phyloP scores from a whole-genome alignment of 306 rosid genomes.

The Cucumis sativus region DNA sequence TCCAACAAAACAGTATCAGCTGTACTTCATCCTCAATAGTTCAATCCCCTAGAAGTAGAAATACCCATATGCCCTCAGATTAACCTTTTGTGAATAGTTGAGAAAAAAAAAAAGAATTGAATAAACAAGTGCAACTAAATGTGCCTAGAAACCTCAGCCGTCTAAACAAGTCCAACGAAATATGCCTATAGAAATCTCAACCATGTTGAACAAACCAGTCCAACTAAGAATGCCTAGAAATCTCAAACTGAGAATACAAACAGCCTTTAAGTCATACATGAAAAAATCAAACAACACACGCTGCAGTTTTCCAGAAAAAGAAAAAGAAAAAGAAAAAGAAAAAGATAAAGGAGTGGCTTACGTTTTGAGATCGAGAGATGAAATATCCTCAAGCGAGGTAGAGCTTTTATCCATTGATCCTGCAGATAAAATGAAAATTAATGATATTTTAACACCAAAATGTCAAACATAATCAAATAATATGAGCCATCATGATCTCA shows the following conservation, averaged over 20 bases:
- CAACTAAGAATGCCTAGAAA: not conserved
- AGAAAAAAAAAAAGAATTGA: not conserved
- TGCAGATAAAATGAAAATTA: conserved; percentile 17
- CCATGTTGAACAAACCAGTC: not conserved
- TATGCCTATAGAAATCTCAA: not conserved
- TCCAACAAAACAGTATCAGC: not conserved
- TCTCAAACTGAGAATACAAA: not conserved
- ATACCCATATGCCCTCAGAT: not conserved
- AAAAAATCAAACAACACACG: conserved; percentile 3
- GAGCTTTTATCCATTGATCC: conserved; percentile 57
- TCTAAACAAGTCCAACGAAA: not conserved
- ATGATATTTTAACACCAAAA: not conserved
- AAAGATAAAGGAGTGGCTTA: conserved; percentile 29
- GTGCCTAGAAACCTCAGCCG: not conserved
- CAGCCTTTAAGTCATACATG: not conserved
- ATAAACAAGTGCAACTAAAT: not conserved
- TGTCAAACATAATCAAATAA: not conserved
- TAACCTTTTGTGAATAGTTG: not conserved
- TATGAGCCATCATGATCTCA: not conserved
- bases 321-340: not conserved
- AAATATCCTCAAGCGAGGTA: conserved; percentile 56
- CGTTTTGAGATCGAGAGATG: conserved; percentile 90
- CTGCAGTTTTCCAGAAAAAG: conserved; percentile 7
- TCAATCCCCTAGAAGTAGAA: not conserved
- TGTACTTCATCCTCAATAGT: not conserved